Evolutionary conservation across 495 filamentous ascomycete species (phyloP), one percentile per base, ranked within the genome.

Genomic region (Podospora australis): DNA sequence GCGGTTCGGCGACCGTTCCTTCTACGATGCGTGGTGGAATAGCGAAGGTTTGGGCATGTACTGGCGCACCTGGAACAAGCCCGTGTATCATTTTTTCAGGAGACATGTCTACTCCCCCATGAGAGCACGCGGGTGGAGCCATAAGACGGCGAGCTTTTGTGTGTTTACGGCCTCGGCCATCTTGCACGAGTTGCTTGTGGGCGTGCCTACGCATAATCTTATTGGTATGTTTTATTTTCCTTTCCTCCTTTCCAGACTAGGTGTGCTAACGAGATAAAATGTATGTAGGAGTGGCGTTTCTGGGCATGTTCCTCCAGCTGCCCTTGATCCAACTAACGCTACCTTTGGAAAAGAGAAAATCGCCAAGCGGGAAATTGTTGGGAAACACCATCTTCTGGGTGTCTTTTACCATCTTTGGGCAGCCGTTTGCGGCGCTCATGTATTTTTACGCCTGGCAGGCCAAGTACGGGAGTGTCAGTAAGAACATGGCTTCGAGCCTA

Each of bases 371-470:
- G 3, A 83, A 78, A 57, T 70, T 91, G 3, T 70, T 91, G 46
- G 92, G 92, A 7, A 98, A 98, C 62, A 80, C 78, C 32, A 90
- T 95, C 46, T 98, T 98, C 67, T 98, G 92, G 92, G 74, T 92
- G 28, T 86, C 82, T 22, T 98, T 98, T 60, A 95, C 88, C 51
- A 74, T 98, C 13, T 81, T 97, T 0, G 92, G 92, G 0, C 92
- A 98, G 74, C 92, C 92, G 9, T 71, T 96, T 29, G 91, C 87
- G 0, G 89, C 87, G 2, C 63, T 97, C 26, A 62, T 92, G 52
- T 98, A 98, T 64, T 98, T 95, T 65, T 96, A 95, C 62, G 92
- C 90, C 11, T 98, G 92, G 92, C 91, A 96, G 65, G 90, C 88
- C 16, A 98, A 98, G 69, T 95, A 95, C 62, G 92, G 92, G 16